phyloP scores from a whole-genome alignment of 345 rosid genomes.

The Pugionium cornutum region DNA sequence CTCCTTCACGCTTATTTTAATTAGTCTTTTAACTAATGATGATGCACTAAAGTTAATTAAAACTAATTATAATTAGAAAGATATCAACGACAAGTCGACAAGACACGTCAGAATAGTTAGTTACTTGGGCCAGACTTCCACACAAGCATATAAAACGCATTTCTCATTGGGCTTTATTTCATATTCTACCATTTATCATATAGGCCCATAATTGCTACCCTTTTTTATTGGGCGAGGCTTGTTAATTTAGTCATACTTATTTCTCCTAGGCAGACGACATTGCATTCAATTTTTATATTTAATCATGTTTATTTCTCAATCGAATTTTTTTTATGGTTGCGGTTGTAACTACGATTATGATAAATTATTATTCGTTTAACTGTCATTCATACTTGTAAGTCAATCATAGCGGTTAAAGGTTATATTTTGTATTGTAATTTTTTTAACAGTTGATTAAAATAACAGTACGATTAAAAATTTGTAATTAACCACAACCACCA shows the following conservation, averaged over 20 bases:
- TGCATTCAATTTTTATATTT: no score
- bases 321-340: no score
- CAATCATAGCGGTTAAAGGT: no score
- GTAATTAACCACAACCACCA: no score
- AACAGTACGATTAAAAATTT: no score
- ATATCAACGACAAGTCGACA: conserved; percentile 6
- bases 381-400: no score
- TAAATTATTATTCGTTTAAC: no score
- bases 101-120: conserved; percentile 2
- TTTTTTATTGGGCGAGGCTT: background rate
- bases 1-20: conserved; percentile 45
- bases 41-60: conserved; percentile 25
- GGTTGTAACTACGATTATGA: no score
- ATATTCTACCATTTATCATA: background rate
- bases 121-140: conserved; percentile 14
- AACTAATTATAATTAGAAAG: background rate
- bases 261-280: no score
- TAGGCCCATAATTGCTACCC: background rate
- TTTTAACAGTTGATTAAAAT: no score
- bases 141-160: background rate
- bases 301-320: no score
- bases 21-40: conserved; percentile 30
- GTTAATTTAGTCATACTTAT: background rate
- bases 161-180: background rate
- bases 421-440: no score